phyloP scores from a whole-genome alignment of 140 eudicot genomes.

The Cichorium intybus region DNA sequence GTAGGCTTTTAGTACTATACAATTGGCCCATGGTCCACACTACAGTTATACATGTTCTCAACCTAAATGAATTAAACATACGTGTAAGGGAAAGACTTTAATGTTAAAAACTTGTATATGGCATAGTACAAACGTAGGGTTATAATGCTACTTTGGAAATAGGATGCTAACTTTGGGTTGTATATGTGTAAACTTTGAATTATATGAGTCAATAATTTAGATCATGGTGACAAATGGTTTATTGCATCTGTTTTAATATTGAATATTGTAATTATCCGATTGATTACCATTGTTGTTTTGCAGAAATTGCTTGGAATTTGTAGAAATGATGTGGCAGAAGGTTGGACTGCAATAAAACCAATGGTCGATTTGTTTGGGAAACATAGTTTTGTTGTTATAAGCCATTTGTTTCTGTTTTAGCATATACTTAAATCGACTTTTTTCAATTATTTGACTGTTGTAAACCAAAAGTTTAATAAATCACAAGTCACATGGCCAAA shows the following conservation, averaged over 20 bases:
- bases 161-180: background rate
- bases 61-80: too few species aligned
- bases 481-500: too few species aligned
- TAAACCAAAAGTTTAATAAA: too few species aligned
- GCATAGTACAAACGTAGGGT: background rate
- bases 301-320: constrained; percentile 22
- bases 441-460: constrained; percentile 10
- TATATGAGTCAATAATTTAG: background rate
- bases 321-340: constrained; percentile 14
- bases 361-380: constrained; percentile 19
- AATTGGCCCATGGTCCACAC: too few species aligned
- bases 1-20: too few species aligned
- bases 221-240: background rate
- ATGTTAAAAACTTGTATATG: background rate
- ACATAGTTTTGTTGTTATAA: constrained; percentile 11
- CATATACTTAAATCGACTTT: background rate
- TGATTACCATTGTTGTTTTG: constrained; percentile 11
- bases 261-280: background rate
- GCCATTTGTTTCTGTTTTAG: constrained; percentile 10
- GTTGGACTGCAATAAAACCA: constrained; percentile 23
- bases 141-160: background rate
- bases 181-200: background rate
- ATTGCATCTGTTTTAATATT: too few species aligned
- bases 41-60: too few species aligned
- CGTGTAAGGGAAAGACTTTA: background rate